Conservation (phyloP, 805 yeast species). For the Wickerhamomyces canadensis region DNA sequence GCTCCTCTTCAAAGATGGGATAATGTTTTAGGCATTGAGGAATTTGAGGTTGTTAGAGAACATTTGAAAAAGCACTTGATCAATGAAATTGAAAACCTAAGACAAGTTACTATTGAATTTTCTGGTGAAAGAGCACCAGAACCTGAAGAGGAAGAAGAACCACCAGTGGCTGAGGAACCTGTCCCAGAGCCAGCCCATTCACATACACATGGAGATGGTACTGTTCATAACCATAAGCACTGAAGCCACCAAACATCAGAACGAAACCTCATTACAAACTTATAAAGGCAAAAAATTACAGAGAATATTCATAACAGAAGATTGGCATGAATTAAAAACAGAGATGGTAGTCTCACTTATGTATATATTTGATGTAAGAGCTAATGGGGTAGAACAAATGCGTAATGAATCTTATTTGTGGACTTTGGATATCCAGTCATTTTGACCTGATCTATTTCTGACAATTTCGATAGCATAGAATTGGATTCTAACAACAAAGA, state of each 20-base stretch:
- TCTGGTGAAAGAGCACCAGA: slow-evolving; percentile 28
- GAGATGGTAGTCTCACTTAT: too few relatives aligned
- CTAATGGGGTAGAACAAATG: too few relatives aligned
- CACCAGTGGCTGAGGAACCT: neutral
- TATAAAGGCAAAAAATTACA: too few relatives aligned
- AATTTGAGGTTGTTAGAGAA: slow-evolving; percentile 36
- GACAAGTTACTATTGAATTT: slow-evolving; percentile 37
- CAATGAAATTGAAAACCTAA: slow-evolving; percentile 36
- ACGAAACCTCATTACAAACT: neutral
- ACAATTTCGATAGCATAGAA: slow-evolving; percentile 93
- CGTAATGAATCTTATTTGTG: neutral
- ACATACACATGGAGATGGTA: slow-evolving; percentile 23
- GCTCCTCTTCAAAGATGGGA: slow-evolving; percentile 43
- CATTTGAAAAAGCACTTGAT: slow-evolving; percentile 30
- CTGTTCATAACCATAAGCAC: slow-evolving; percentile 21
- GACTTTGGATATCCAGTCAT: slow-evolving; percentile 70
- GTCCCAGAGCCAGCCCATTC: slow-evolving; percentile 13
- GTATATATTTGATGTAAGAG: too few relatives aligned
- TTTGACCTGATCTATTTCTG: slow-evolving; percentile 83
- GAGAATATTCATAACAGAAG: too few relatives aligned
- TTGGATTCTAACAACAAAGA: slow-evolving; percentile 89
- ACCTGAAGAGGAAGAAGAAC: slow-evolving; percentile 18
- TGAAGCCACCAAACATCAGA: neutral
- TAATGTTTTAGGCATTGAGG: slow-evolving; percentile 34
- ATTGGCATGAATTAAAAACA: too few relatives aligned